Evolutionary conservation across 768 basidiomycete genomes (phyloP).

Genomic region (Tylopilus felleus): DNA sequence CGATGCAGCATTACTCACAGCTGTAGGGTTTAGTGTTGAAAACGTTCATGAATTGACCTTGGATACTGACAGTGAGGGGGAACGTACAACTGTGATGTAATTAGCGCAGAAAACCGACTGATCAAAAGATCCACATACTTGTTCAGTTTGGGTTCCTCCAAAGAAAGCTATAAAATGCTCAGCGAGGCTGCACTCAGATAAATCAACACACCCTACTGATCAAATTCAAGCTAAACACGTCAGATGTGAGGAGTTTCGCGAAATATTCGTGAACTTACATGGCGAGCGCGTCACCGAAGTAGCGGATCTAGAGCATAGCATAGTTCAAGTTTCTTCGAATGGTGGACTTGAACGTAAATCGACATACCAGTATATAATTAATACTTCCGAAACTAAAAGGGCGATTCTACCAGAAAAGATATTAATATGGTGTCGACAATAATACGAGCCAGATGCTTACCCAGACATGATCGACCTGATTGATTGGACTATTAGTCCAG

Average conservation of each 20-base stretch:
- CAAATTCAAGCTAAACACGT: constrained; percentile 7
- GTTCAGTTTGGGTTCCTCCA: not conserved
- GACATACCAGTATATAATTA: constrained; percentile 20
- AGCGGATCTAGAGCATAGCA: constrained; percentile 18
- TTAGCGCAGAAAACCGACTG: not conserved
- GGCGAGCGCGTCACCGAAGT: constrained; percentile 18
- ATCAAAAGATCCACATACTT: constrained; percentile 2
- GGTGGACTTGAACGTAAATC: not conserved
- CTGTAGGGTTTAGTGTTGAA: not conserved
- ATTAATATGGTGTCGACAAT: not conserved
- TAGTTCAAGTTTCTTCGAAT: not conserved
- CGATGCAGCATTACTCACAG: constrained; percentile 9
- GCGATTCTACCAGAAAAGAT: not conserved
- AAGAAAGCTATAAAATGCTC: constrained; percentile 11
- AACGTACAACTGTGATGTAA: constrained; percentile 14
- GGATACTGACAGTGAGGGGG: not conserved
- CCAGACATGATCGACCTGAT: constrained; percentile 22
- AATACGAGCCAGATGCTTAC: not conserved
- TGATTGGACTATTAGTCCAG: not conserved
- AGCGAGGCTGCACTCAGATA: not conserved
- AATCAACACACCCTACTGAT: not conserved
- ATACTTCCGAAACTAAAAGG: constrained; percentile 14
- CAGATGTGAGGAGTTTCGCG: not conserved
- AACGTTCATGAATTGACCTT: not conserved
- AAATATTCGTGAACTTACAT: constrained; percentile 10